A percentile compares a stretch with the other conserved stretches of the same genome.
These are phyloP conservation scores for Aspergillus incahuasiensis DNA, from an alignment of 495 filamentous ascomycete genomes.

Conservation along the genomic window DNA sequence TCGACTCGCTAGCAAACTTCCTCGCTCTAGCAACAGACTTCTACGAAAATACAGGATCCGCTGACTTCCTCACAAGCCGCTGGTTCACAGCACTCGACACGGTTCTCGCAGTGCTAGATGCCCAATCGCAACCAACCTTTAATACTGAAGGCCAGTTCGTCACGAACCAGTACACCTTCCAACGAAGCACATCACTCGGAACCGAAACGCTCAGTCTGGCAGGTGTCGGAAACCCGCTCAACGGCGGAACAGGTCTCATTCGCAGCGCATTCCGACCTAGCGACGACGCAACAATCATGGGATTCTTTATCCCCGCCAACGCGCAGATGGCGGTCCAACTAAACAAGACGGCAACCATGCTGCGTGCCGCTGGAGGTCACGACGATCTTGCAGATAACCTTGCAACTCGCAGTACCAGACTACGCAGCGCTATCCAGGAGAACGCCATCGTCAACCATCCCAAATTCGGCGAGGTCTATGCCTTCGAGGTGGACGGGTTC, in stretches of 20 bases:
- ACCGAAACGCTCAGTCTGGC: constrained; percentile 84
- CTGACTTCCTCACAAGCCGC: constrained; percentile 67
- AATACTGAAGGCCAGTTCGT: constrained; percentile 56
- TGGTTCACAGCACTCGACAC: constrained; percentile 80
- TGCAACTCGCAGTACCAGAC: constrained; percentile 58
- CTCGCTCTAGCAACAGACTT: constrained; percentile 83
- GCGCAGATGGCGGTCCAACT: constrained; percentile 94
- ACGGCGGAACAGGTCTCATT: constrained; percentile 75
- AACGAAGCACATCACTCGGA: constrained; percentile 68
- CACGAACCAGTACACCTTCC: constrained; percentile 80
- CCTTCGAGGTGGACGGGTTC: constrained; percentile 95
- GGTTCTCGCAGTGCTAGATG: constrained; percentile 65
- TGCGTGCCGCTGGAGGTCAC: constrained; percentile 54
- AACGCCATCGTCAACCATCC: constrained; percentile 85
- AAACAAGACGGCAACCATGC: constrained; percentile 64
- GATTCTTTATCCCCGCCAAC: constrained; percentile 94
- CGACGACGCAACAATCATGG: constrained; percentile 93
- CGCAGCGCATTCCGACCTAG: constrained; percentile 94
- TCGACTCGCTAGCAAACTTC: constrained; percentile 93
- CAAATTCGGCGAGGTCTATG: constrained; percentile 84
- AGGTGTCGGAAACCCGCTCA: constrained; percentile 88
- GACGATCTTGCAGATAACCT: constrained; percentile 50
- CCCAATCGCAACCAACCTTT: constrained; percentile 79
- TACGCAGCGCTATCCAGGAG: constrained; percentile 75
- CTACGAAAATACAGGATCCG: constrained; percentile 71